Percentiles rank a stretch among this genome's conserved stretches.
phyloP scores from a whole-genome alignment of 1,284 basidiomycete species.

The Porogramme epimiltina region DNA sequence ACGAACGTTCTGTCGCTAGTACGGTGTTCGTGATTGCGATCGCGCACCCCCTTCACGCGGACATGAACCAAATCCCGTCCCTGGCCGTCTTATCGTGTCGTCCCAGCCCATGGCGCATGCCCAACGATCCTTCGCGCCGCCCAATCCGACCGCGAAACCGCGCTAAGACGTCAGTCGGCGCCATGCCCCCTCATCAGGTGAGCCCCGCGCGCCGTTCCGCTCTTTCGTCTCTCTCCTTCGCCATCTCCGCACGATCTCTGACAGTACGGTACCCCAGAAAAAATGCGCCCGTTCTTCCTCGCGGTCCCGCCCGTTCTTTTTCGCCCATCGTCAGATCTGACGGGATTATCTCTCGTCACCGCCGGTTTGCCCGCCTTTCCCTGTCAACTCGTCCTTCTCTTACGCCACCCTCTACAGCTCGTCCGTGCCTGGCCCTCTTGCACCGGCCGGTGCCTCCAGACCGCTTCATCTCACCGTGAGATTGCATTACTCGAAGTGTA shows the following conservation, averaged over 20 bases:
- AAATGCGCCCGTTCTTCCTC: no score
- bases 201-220: not conserved
- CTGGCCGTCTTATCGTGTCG: not conserved
- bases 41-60: constrained; percentile 1
- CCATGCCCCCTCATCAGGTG: not conserved
- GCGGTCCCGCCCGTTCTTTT: not conserved
- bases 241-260: not conserved
- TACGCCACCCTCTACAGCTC: no score
- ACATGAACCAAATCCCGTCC: not conserved
- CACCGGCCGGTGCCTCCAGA: no score
- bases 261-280: no score
- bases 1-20: not conserved
- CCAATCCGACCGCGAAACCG: no score
- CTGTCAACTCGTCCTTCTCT: not conserved
- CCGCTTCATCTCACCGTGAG: not conserved
- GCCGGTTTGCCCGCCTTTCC: not conserved
- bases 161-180: not conserved
- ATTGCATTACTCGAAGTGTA: not conserved
- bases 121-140: not conserved
- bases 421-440: no score
- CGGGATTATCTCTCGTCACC: not conserved
- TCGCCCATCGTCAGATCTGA: not conserved
- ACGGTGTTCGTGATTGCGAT: not conserved
- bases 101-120: not conserved
- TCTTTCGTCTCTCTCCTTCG: not conserved